These are phyloP conservation scores for Geranomyces michiganensis DNA, from an alignment of 192 early-diverging fungal genomes.

Conservation along the genomic window DNA sequence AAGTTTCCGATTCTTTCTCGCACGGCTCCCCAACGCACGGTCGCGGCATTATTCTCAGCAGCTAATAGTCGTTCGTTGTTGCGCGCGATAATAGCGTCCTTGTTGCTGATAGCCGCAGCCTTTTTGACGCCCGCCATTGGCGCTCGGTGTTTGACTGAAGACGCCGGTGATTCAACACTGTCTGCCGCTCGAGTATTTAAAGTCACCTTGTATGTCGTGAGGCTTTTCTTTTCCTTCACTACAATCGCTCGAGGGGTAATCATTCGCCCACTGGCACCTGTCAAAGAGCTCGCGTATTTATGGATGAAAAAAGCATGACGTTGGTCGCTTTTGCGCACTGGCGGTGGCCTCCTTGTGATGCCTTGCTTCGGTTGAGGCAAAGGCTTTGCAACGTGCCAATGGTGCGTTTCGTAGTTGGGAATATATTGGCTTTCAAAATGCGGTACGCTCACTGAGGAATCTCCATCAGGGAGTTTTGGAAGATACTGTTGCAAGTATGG, in stretches of 20 bases:
- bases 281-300: conserved; percentile 26
- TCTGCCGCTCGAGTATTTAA: neutral
- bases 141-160: conserved; percentile 2
- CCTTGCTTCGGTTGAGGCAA: neutral
- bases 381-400: conserved; percentile 20
- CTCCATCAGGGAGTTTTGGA: conserved; percentile 7
- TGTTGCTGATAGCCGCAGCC: neutral
- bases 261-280: conserved; percentile 22
- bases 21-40: conserved; percentile 13
- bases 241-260: conserved; percentile 12
- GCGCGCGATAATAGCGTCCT: conserved; percentile 22
- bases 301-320: conserved; percentile 20
- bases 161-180: neutral
- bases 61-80: conserved; percentile 5
- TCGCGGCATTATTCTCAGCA: conserved; percentile 14
- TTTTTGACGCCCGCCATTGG: neutral
- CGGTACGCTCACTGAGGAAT: neutral
- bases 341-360: neutral
- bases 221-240: neutral
- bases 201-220: neutral
- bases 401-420: conserved; percentile 10
- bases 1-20: conserved; percentile 11
- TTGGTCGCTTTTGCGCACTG: conserved; percentile 16
- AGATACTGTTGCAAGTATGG: conserved; percentile 9
- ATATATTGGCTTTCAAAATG: conserved; percentile 3